Conservation (phyloP, 1,284 basidiomycete species). For the Cerrena zonata region DNA sequence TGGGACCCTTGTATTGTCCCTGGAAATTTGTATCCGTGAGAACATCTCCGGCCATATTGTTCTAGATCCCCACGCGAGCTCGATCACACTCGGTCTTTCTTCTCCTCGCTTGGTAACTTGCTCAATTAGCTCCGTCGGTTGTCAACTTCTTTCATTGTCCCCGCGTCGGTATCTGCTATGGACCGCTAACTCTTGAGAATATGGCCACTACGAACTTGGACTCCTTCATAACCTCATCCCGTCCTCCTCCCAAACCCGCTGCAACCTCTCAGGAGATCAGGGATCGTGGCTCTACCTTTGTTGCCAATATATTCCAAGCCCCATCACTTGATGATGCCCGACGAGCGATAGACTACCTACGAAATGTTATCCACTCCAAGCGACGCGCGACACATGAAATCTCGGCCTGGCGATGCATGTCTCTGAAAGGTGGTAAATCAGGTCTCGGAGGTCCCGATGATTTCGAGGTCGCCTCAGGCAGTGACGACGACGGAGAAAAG, state of each 20-base stretch:
- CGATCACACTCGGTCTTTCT: not conserved
- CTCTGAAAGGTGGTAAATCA: conserved; percentile 56
- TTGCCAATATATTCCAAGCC: conserved; percentile 55
- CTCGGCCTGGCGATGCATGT: conserved; percentile 71
- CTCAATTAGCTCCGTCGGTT: not conserved
- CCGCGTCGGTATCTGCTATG: not conserved
- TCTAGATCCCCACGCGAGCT: not conserved
- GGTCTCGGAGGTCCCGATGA: conserved; percentile 70
- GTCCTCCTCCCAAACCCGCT: conserved; percentile 44
- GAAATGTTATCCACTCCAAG: conserved; percentile 45
- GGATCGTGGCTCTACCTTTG: conserved; percentile 65
- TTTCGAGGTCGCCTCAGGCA: conserved; percentile 57
- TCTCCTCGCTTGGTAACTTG: not conserved
- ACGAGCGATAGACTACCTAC: conserved; percentile 42
- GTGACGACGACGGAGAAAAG: conserved; percentile 68
- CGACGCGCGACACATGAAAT: conserved; percentile 67
- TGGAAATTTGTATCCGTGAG: not conserved
- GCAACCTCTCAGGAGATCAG: conserved; percentile 65
- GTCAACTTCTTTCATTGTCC: too few relatives aligned
- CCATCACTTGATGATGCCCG: conserved; percentile 43
- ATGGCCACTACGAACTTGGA: conserved; percentile 38
- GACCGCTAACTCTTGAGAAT: not conserved
- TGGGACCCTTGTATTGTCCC: not conserved
- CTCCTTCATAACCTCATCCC: conserved; percentile 44
- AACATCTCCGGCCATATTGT: not conserved